Evolutionary conservation across 202 grass and related monocot species (phyloP), one percentile per base, ranked within the genome.

Genomic region (Bolboschoenoplectus hybrid): DNA sequence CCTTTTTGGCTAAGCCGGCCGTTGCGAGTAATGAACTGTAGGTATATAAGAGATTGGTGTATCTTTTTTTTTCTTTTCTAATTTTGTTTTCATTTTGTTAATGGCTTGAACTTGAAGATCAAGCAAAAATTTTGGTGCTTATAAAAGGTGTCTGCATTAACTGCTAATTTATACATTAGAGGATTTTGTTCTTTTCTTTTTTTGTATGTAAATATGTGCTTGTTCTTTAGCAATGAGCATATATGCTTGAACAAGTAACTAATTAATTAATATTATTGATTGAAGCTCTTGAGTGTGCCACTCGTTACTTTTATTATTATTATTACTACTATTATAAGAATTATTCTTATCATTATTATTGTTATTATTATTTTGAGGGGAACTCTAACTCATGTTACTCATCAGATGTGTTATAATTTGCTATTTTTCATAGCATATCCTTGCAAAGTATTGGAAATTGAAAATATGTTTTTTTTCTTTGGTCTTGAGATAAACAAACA

Each of bases 71-170:
- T 4, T 0, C 32, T 41, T 43, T 60, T 10, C 13, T 16, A 41
- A 6, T 71, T 71, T 70, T 70, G 0, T 56, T 56, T 84, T 36
- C 11, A 6, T 53, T 64, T 82, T 61, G 61, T 69, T 71, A 6
- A 38, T 55, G 65, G 82, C 82, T 84, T 84, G 64, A 84, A 57
- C 82, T 84, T 84, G 64, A 84, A 57, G 14, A 71, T 84, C 64
- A 84, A 84, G 82, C 82, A 51, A 49, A 84, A 84, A 58, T 84
- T 84, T 84, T 84, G 75, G 35, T 84, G 36, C 26, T 69, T 53
- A 11, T 34, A 40, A 52, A 35, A 83, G 17, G 46, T 79, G 35
- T 49, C 3, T 55, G 32, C n/a, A 82, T 82, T 55, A 50, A 69
- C 41, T 65, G 5, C 49, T 57, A 66, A 66, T 26, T 64, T 35